These are phyloP conservation scores for Bipolaris bicolor DNA, from an alignment of 2,329 filamentous ascomycete species.

Conservation along the genomic window DNA sequence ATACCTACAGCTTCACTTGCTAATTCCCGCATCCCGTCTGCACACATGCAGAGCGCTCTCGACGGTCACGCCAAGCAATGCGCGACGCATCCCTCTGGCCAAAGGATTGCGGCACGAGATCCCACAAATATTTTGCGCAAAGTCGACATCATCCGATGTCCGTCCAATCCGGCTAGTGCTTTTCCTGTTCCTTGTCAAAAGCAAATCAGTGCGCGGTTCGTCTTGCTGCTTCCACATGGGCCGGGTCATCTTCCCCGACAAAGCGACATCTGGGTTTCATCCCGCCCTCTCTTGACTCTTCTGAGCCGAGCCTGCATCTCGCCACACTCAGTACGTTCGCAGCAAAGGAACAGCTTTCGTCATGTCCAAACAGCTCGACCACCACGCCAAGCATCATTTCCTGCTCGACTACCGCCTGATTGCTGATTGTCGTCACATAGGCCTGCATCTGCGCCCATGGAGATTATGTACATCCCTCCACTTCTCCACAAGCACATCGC, in stretches of 20 bases:
- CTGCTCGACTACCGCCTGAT: constrained; percentile 10
- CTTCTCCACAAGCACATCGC: neutral
- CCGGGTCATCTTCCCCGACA: constrained; percentile 21
- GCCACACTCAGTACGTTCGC: constrained; percentile 29
- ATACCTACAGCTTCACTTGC: constrained; percentile 7
- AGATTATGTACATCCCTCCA: neutral
- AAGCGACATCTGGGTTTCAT: constrained; percentile 20
- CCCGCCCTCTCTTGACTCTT: constrained; percentile 13
- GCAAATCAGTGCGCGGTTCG: constrained; percentile 16
- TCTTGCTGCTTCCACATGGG: constrained; percentile 21
- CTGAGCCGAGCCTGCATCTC: constrained; percentile 19
- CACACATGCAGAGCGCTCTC: constrained; percentile 24
- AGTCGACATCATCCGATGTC: constrained; percentile 28
- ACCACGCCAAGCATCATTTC: constrained; percentile 9
- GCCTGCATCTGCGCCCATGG: neutral
- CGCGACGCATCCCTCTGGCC: constrained; percentile 27
- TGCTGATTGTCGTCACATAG: constrained; percentile 7
- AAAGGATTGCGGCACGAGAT: constrained; percentile 24
- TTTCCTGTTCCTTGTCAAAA: constrained; percentile 25
- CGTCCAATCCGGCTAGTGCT: constrained; percentile 24
- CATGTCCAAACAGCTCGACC: constrained; percentile 15
- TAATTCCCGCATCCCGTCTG: constrained; percentile 21
- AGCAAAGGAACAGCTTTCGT: constrained; percentile 17
- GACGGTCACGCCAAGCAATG: constrained; percentile 40
- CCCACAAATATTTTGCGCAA: constrained; percentile 26